Conservation (phyloP, 2,329 filamentous ascomycete genomes). For the Curvularia hawaiiensis region DNA sequence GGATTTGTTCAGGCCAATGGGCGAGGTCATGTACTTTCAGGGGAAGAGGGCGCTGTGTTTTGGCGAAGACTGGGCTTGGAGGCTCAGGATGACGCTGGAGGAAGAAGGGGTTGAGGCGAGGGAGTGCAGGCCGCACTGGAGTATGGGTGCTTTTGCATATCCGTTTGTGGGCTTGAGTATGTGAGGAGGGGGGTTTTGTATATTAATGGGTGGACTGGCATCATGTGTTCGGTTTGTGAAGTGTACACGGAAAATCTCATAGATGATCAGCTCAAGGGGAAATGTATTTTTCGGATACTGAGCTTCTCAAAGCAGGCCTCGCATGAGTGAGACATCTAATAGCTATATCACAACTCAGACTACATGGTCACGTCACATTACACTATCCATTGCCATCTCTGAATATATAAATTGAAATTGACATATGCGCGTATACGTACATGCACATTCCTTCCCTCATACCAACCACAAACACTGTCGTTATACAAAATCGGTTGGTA, state of each 20-base stretch:
- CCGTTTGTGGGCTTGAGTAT: conserved; percentile 20
- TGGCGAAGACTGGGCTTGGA: conserved; percentile 12
- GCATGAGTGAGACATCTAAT: background rate
- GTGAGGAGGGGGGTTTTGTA: background rate
- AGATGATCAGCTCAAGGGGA: background rate
- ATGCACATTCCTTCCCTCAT: conserved; percentile 3
- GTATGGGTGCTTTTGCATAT: conserved; percentile 27
- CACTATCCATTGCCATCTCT: background rate
- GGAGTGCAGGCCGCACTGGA: conserved; percentile 25
- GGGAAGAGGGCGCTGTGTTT: background rate
- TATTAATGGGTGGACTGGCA: background rate
- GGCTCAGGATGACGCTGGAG: conserved; percentile 11
- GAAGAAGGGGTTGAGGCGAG: background rate
- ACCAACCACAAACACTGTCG: background rate
- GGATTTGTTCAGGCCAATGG: background rate
- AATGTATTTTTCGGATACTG: too few relatives aligned
- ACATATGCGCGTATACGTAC: conserved; percentile 10
- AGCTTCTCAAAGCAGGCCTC: background rate
- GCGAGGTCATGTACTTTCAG: background rate
- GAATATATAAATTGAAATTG: conserved; percentile 11
- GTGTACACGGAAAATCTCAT: background rate
- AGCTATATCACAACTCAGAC: background rate
- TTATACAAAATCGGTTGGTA: conserved; percentile 8
- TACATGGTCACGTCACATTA: background rate
- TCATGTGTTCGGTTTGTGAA: background rate